These are phyloP conservation scores for Earliella scabrosa DNA, from an alignment of 1,284 basidiomycete genomes.

Conservation along the genomic window DNA sequence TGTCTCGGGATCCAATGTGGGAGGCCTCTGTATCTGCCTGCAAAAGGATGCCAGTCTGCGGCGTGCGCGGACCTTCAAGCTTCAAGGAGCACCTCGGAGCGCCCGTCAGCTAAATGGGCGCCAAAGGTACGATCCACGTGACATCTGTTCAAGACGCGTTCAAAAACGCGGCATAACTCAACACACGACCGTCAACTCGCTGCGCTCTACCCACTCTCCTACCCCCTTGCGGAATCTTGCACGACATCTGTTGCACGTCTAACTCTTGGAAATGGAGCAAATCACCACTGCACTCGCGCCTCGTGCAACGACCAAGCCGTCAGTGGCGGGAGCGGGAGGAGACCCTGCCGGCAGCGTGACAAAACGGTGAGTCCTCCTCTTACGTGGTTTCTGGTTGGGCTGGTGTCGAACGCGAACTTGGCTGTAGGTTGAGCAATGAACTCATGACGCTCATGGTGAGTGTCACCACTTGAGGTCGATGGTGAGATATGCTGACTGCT, in stretches of 20 bases:
- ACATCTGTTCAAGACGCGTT: slow-evolving; percentile 29
- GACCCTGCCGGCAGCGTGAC: slow-evolving; percentile 76
- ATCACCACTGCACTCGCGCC: slow-evolving; percentile 68
- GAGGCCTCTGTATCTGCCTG: no score
- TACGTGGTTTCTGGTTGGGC: slow-evolving; percentile 13
- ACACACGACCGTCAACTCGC: slow-evolving; percentile 20
- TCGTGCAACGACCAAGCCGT: slow-evolving; percentile 55
- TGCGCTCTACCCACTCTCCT: slow-evolving; percentile 1
- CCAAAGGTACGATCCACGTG: slow-evolving; percentile 15
- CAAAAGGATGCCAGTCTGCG: no score
- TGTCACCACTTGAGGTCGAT: slow-evolving; percentile 1
- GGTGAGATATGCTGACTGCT: slow-evolving; percentile 1
- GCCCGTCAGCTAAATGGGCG: neutral
- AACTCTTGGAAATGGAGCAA: slow-evolving; percentile 61
- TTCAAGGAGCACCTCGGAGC: neutral
- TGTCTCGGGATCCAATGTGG: no score
- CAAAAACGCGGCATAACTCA: slow-evolving; percentile 23
- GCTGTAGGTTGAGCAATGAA: slow-evolving; percentile 70
- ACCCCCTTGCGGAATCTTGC: neutral
- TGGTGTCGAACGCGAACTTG: neutral
- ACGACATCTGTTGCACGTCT: neutral
- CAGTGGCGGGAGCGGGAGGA: slow-evolving; percentile 50
- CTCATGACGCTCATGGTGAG: slow-evolving; percentile 85
- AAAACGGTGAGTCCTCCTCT: slow-evolving; percentile 65
- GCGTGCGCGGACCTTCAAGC: no score